Conservation (phyloP, 495 filamentous ascomycete genomes). For the Penicillium ucsense region DNA sequence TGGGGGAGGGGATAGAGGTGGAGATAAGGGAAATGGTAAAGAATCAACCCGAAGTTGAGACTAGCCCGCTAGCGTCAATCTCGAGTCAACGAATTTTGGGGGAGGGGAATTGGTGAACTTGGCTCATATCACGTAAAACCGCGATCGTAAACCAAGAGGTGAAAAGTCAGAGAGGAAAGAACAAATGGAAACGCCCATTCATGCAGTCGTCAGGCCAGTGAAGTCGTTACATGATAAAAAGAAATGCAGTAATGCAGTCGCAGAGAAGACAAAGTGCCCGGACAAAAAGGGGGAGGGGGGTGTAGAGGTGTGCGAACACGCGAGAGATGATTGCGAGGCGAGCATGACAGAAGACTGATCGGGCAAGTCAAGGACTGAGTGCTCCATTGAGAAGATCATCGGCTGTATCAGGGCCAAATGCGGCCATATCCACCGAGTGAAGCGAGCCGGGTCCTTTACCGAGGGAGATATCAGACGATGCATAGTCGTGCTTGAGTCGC, state of each 20-base stretch:
- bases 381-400: slow-evolving; percentile 31
- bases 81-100: slow-evolving; percentile 4
- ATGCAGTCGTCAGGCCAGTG: slow-evolving; percentile 39
- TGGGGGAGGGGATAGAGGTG: slow-evolving; percentile 1
- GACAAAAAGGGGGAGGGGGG: slow-evolving; percentile 13
- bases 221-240: slow-evolving; percentile 39
- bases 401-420: slow-evolving; percentile 33
- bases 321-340: neutral
- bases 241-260: slow-evolving; percentile 20
- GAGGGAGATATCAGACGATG: slow-evolving; percentile 38
- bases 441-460: slow-evolving; percentile 37
- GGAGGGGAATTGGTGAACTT: slow-evolving; percentile 18
- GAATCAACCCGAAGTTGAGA: slow-evolving; percentile 23
- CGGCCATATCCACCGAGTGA: slow-evolving; percentile 42
- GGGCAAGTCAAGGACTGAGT: slow-evolving; percentile 27
- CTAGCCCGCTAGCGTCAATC: slow-evolving; percentile 30
- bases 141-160: slow-evolving; percentile 17
- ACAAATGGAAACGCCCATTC: slow-evolving; percentile 36
- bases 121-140: slow-evolving; percentile 12
- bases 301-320: slow-evolving; percentile 3
- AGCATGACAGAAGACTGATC: neutral
- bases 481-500: slow-evolving; percentile 42
- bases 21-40: slow-evolving; percentile 3
- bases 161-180: slow-evolving; percentile 7
- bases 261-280: slow-evolving; percentile 14